phyloP scores from a whole-genome alignment of 192 early-diverging fungal species.

The Backusella luteola region DNA sequence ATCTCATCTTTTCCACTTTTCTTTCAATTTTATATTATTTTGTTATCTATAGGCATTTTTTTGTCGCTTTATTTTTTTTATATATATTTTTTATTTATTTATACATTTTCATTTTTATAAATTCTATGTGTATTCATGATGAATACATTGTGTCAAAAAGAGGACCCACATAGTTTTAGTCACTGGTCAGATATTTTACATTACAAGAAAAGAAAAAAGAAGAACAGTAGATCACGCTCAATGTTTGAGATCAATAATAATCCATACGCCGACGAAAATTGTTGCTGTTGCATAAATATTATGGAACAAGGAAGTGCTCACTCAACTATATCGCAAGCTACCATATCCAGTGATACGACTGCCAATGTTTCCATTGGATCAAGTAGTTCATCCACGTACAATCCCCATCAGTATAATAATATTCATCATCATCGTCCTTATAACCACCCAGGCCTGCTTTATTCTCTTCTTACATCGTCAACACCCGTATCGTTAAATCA shows the following conservation, averaged over 20 bases:
- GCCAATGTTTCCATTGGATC: not conserved
- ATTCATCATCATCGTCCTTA: not conserved
- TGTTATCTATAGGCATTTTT: not conserved
- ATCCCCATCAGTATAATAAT: not conserved
- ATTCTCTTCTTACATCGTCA: not conserved
- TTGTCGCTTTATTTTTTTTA: not conserved
- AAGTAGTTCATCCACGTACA: not conserved
- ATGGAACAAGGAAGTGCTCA: not conserved
- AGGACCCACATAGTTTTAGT: not conserved
- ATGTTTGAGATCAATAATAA: constrained; percentile 10
- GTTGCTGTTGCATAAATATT: constrained; percentile 7
- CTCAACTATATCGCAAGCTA: not conserved
- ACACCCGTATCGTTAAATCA: not conserved
- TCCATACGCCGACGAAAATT: constrained; percentile 2
- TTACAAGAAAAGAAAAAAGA: constrained; percentile 7
- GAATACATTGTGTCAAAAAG: constrained; percentile 5
- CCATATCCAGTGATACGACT: not conserved
- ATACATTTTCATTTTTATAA: not conserved
- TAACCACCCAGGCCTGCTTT: not conserved
- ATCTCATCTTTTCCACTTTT: not conserved
- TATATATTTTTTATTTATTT: not conserved
- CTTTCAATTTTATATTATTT: not conserved
- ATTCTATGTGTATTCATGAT: not conserved
- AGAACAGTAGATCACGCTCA: constrained; percentile 4
- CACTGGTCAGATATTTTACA: constrained; percentile 11